Conservation (phyloP, 345 rosid species). For the Toxicodendron radicans region DNA sequence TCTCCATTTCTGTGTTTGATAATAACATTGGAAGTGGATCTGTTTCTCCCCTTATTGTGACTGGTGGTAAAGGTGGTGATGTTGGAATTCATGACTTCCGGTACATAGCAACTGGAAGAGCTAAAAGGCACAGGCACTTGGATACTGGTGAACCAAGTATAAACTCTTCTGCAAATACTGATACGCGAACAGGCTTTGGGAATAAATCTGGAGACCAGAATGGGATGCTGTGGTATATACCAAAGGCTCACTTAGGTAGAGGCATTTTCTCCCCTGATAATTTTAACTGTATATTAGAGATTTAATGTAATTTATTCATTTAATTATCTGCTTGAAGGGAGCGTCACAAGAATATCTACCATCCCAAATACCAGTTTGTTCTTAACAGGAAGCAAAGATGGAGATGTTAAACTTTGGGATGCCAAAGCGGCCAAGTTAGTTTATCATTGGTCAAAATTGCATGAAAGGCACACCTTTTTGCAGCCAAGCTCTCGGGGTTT, state of each 20-base stretch:
- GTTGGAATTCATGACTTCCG: conserved; percentile 94
- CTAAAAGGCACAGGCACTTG: conserved; percentile 55
- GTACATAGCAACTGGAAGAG: conserved; percentile 82
- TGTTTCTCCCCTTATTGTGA: conserved; percentile 82
- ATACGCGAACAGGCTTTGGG: conserved; percentile 29
- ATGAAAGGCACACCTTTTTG: conserved; percentile 80
- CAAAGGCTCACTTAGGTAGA: conserved; percentile 92
- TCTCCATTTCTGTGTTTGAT: conserved; percentile 86
- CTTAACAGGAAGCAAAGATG: conserved; percentile 95
- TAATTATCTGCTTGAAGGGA: conserved; percentile 47
- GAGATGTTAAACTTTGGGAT: conserved; percentile 98
- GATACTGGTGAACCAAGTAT: conserved; percentile 37
- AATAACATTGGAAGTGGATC: conserved; percentile 89
- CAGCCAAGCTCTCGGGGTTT: conserved; percentile 82
- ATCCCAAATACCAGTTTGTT: conserved; percentile 85
- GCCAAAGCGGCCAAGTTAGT: conserved; percentile 76
- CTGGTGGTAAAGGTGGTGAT: conserved; percentile 92
- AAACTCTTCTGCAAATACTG: conserved; percentile 35
- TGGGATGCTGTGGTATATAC: conserved; percentile 97
- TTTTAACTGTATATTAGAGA: not conserved
- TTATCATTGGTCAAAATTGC: conserved; percentile 88
- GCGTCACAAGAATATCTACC: conserved; percentile 76
- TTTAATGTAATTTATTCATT: conserved; percentile 18
- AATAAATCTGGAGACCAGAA: conserved; percentile 54
- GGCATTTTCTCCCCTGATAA: conserved; percentile 1